A percentile compares a stretch with the other conserved stretches of the same genome.
Conservation (phyloP, 139 green algal genomes). For the Chlorella vulgaris region DNA sequence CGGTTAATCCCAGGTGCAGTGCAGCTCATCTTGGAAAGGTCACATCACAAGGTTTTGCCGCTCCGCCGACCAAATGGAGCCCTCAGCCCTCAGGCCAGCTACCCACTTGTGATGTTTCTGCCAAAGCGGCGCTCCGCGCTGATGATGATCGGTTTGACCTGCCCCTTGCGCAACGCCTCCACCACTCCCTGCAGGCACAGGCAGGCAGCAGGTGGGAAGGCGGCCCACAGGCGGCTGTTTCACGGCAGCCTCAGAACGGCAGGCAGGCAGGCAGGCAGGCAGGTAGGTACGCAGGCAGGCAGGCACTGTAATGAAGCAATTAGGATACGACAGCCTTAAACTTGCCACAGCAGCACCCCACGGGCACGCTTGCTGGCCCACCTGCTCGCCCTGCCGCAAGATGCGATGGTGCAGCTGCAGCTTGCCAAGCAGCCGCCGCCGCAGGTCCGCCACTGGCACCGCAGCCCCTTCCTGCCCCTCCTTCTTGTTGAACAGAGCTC, state of each 20-base stretch:
- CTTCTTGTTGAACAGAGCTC: constrained; percentile 42
- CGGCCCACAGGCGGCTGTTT: neutral
- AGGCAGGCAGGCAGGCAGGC: too few relatives aligned
- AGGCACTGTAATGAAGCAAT: neutral
- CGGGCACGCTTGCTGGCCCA: too few relatives aligned
- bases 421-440: constrained; percentile 22
- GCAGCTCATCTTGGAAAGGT: too few relatives aligned
- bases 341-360: too few relatives aligned
- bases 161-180: constrained; percentile 39
- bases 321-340: too few relatives aligned
- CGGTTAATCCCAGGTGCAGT: too few relatives aligned
- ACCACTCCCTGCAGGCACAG: neutral
- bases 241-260: too few relatives aligned
- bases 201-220: neutral
- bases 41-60: too few relatives aligned
- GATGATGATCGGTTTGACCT: constrained; percentile 25
- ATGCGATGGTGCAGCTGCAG: constrained; percentile 45
- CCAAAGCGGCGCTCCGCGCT: constrained; percentile 23
- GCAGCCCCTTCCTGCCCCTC: constrained; percentile 17
- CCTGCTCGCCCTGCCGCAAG: constrained; percentile 11
- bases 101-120: constrained; percentile 36
- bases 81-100: too few relatives aligned
- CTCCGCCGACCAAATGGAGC: too few relatives aligned
- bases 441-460: constrained; percentile 4
- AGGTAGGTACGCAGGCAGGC: neutral